Conservation (phyloP, 2,329 filamentous ascomycete genomes). For the Elsinoe necatrix region DNA sequence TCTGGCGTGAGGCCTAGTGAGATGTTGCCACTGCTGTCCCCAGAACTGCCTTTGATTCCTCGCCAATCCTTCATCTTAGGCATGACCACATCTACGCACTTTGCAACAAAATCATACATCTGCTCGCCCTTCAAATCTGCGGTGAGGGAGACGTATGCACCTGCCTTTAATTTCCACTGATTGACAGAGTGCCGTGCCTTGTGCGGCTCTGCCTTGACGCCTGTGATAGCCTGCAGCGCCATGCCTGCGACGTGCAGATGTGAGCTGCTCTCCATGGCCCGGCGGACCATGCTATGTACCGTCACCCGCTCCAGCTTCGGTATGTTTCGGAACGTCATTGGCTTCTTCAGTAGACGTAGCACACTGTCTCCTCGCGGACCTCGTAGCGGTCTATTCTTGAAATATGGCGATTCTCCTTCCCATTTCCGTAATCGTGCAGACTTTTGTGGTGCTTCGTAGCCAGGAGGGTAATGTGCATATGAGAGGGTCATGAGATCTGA, state of each 20-base stretch:
- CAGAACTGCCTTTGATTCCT: slow-evolving; percentile 66
- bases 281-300: slow-evolving; percentile 64
- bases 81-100: slow-evolving; percentile 80
- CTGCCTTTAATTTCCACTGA: slow-evolving; percentile 65
- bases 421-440: slow-evolving; percentile 68
- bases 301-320: slow-evolving; percentile 74
- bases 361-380: slow-evolving; percentile 72
- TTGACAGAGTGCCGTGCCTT: slow-evolving; percentile 61
- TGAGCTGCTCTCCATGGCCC: slow-evolving; percentile 60
- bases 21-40: slow-evolving; percentile 83
- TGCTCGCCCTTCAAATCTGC: slow-evolving; percentile 67
- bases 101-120: slow-evolving; percentile 85
- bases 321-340: slow-evolving; percentile 70
- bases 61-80: slow-evolving; percentile 95
- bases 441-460: slow-evolving; percentile 51
- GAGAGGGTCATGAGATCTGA: slow-evolving; percentile 80
- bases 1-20: slow-evolving; percentile 69
- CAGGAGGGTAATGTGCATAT: slow-evolving; percentile 79
- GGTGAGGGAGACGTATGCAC: slow-evolving; percentile 67
- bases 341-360: slow-evolving; percentile 58
- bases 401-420: slow-evolving; percentile 88
- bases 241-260: slow-evolving; percentile 76
- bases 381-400: slow-evolving; percentile 78
- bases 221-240: slow-evolving; percentile 76
- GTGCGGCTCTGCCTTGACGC: slow-evolving; percentile 62